Base-by-base conservation (phyloP, 805 yeast species). In the Yarrowia deformans region DNA sequence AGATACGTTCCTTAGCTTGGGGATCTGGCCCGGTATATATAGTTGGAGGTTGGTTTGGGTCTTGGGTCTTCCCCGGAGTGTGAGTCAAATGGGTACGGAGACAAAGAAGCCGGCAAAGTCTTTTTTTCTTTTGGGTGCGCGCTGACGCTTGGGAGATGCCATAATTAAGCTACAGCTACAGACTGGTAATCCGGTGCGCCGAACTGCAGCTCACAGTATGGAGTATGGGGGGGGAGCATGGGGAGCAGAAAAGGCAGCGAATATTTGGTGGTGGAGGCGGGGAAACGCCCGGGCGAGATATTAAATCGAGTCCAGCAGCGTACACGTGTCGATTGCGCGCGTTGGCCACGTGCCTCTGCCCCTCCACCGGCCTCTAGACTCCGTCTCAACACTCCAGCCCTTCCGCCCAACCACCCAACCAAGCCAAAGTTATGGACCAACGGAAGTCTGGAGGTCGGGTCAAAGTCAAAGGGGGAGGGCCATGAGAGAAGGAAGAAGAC, bases 381-480 rank as follows among this genome's bases (percentile, higher is more conserved):
- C 42, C 29, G 29, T 10, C 42, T 18, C 52, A 45, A 18, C 48
- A 37, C 16, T 37, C 29, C 29, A 23, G 29, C 29, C 29, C 29
- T 23, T 23, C 29, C 14, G n/a, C 49, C 6, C 48, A 42, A 40
- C 49, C 35, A 19, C 64, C 64, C 49, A 58, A 39, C 50, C 63
- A 23, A 29, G 50, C 49, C 66, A 60, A 60, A 60, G 66, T 60
- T 60, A 32, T 43, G 66, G 66, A 60, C 66, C 66, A 60, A 60
- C 66, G 66, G 66, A 60, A 34, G 52, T 58, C n/a, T n/a, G n/a
- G n/a, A 37, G 6, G 48, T 9, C 50, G 2, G 29, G 29, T 2
- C 29, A 23, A 23, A 2, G 29, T 23, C 4, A 23, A 23, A 23
- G 29, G n/a, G n/a, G n/a, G n/a, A n/a, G n/a, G n/a, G n/a, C n/a